A percentile compares a stretch with the other conserved stretches of the same genome.
These are phyloP conservation scores for Cryphonectria carpinicola DNA, from an alignment of 2,329 filamentous ascomycete genomes.

Conservation along the genomic window DNA sequence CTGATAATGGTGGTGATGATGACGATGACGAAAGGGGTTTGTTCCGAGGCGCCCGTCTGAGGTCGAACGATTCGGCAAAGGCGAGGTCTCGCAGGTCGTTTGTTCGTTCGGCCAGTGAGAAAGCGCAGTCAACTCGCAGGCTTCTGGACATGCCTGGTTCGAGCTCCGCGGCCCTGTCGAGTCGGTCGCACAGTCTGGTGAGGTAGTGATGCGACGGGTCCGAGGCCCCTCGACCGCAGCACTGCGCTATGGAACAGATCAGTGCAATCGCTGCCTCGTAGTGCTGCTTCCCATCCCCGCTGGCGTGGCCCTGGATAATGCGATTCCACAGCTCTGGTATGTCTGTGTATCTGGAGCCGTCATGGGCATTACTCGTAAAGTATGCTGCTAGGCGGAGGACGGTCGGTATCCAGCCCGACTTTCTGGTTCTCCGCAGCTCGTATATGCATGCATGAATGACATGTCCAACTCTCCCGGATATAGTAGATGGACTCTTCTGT, in stretches of 20 bases:
- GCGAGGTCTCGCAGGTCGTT: constrained; percentile 57
- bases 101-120: constrained; percentile 56
- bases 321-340: constrained; percentile 12
- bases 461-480: constrained; percentile 33
- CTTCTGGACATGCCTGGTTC: constrained; percentile 38
- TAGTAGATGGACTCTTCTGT: constrained; percentile 16
- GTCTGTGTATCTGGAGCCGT: not conserved
- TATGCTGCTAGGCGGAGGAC: constrained; percentile 24
- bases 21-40: constrained; percentile 27
- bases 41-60: constrained; percentile 5
- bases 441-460: constrained; percentile 34
- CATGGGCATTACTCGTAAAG: constrained; percentile 15
- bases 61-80: constrained; percentile 52
- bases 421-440: constrained; percentile 24
- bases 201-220: constrained; percentile 44
- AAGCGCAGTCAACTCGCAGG: constrained; percentile 52
- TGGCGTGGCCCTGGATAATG: constrained; percentile 6
- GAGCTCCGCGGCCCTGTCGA: constrained; percentile 42
- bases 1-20: not conserved
- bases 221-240: constrained; percentile 46
- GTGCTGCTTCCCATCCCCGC: constrained; percentile 30
- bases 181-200: constrained; percentile 44
- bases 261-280: constrained; percentile 44
- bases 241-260: constrained; percentile 51
- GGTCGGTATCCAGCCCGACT: constrained; percentile 23